phyloP scores from a whole-genome alignment of 306 rosid genomes.

The Myrica gale region DNA sequence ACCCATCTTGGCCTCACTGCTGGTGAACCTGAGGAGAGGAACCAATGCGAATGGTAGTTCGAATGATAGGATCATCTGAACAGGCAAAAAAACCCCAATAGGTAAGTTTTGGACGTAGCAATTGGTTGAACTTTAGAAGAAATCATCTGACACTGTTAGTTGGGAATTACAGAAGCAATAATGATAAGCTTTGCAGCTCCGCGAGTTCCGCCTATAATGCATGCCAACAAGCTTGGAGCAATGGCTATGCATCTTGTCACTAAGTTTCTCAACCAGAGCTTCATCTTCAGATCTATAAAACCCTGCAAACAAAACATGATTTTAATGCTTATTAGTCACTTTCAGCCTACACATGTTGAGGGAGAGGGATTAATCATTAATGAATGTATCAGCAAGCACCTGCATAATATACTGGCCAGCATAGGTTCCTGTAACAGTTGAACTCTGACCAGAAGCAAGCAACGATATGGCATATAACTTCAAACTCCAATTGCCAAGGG shows the following conservation, averaged over 20 bases:
- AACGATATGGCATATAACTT: constrained; percentile 23
- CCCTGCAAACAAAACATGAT: constrained; percentile 1
- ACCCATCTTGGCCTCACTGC: constrained; percentile 26
- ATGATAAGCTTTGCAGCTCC: constrained; percentile 20
- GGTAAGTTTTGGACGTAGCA: background rate
- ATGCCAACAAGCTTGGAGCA: constrained; percentile 14
- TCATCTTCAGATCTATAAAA: constrained; percentile 16
- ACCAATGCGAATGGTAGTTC: constrained; percentile 19
- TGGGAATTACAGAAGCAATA: constrained; percentile 16
- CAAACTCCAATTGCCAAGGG: constrained; percentile 19
- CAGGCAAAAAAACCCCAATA: background rate
- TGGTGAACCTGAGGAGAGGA: constrained; percentile 23
- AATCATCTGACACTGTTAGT: background rate
- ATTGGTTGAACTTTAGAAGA: background rate
- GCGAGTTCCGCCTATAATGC: constrained; percentile 7
- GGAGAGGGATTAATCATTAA: background rate
- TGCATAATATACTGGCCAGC: constrained; percentile 25
- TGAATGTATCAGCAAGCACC: background rate
- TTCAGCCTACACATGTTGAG: background rate
- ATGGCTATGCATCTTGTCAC: constrained; percentile 7
- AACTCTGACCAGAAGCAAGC: constrained; percentile 27
- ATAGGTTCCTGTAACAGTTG: constrained; percentile 23
- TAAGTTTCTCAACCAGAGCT: constrained; percentile 23
- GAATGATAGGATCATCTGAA: constrained; percentile 17
- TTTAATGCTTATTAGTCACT: background rate